These are phyloP conservation scores for Orychophragmus violaceus DNA, from an alignment of 345 rosid species.

Conservation along the genomic window DNA sequence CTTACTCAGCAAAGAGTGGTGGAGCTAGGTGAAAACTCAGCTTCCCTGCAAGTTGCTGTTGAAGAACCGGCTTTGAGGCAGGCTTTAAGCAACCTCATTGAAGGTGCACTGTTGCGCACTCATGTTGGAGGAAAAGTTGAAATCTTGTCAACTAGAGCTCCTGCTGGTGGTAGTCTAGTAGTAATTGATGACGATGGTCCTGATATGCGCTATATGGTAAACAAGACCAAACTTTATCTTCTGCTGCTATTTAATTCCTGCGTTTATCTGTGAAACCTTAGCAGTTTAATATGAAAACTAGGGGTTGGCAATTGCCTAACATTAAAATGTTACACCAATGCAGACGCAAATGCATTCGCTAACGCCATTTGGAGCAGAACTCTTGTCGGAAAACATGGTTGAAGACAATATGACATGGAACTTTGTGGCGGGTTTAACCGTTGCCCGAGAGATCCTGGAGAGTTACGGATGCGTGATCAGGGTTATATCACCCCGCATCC, in stretches of 20 bases:
- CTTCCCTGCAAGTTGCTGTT: conserved; percentile 61
- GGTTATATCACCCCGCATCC: conserved; percentile 63
- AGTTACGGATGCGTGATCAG: conserved; percentile 76
- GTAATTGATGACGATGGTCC: conserved; percentile 90
- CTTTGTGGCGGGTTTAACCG: conserved; percentile 78
- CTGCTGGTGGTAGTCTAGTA: conserved; percentile 75
- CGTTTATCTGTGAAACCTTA: background rate
- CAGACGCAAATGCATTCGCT: conserved; percentile 87
- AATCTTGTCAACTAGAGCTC: conserved; percentile 63
- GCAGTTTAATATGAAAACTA: background rate
- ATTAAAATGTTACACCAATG: conserved; percentile 4
- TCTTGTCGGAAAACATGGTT: conserved; percentile 55
- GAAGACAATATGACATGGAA: conserved; percentile 99
- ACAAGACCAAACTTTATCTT: background rate
- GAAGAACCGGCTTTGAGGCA: conserved; percentile 87
- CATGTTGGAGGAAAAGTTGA: conserved; percentile 73
- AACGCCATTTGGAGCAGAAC: conserved; percentile 76
- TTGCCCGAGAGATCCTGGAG: conserved; percentile 86
- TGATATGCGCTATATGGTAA: conserved; percentile 92
- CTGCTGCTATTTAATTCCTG: background rate
- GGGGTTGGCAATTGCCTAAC: background rate
- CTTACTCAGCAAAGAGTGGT: conserved; percentile 65
- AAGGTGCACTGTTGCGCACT: conserved; percentile 91
- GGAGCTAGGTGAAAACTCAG: conserved; percentile 49
- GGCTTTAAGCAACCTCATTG: conserved; percentile 88